Base-by-base conservation (phyloP, 1,284 basidiomycete species). In the Vanrija humicola region DNA sequence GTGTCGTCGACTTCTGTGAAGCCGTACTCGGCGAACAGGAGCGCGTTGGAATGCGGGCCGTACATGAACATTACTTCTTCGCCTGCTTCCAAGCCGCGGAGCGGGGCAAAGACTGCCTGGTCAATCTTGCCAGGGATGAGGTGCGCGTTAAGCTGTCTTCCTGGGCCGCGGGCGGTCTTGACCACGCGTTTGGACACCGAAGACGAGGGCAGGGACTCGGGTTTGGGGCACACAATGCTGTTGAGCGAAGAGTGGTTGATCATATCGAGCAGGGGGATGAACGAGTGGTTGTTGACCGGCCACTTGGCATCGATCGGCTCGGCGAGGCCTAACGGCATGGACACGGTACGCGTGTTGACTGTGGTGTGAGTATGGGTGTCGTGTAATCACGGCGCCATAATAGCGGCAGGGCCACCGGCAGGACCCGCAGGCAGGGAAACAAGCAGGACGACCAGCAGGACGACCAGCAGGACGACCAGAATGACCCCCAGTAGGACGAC, bases 331-430 rank as follows among this genome's bases (percentile, higher is more conserved):
- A 91, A 73, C 43, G 84, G 84, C 65, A 88, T 82, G 69, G 88
- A 89, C 21, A 93, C 82, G 66, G 87, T 90, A 54, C 90, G 83
- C 6, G 90, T 93, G 70, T 94, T 94, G 58, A 93, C 90, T 92
- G 65, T 6, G 46, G 29, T 46, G 52, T 26, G 47, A 46, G 57
- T n/a, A n/a, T n/a, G n/a, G n/a, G n/a, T n/a, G n/a, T n/a, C n/a
- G n/a, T n/a, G n/a, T n/a, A n/a, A n/a, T n/a, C n/a, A n/a, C n/a
- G n/a, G n/a, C n/a, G n/a, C n/a, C n/a, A n/a, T n/a, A n/a, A n/a
- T n/a, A n/a, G n/a, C n/a, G n/a, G n/a, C n/a, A n/a, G n/a, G n/a
- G n/a, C n/a, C n/a, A n/a, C n/a, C n/a, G n/a, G n/a, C n/a, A n/a
- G n/a, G n/a, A n/a, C n/a, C n/a, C n/a, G n/a, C n/a, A n/a, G n/a